These are phyloP conservation scores for Yamadazyma ubonensis DNA, from an alignment of 805 yeast genomes.

Conservation along the genomic window DNA sequence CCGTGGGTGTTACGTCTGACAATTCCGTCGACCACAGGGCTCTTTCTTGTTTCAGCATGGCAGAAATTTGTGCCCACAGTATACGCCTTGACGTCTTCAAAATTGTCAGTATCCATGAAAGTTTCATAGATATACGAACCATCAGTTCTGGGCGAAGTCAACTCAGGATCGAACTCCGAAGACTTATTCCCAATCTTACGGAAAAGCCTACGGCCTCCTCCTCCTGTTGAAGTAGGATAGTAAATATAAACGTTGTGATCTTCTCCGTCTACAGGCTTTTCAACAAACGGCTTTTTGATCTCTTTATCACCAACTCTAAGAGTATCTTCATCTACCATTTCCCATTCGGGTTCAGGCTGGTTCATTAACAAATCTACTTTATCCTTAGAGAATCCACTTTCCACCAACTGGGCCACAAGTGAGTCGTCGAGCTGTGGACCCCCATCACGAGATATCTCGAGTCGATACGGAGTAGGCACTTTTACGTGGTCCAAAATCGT, in stretches of 20 bases:
- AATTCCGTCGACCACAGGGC: constrained; percentile 99
- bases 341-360: constrained; percentile 73
- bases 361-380: constrained; percentile 65
- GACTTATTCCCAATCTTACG: constrained; percentile 96
- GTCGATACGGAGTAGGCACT: constrained; percentile 88
- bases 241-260: constrained; percentile 95
- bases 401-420: constrained; percentile 48
- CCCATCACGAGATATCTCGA: constrained; percentile 93
- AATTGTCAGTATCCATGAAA: constrained; percentile 97
- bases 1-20: constrained; percentile 97
- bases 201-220: constrained; percentile 94
- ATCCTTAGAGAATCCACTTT: constrained; percentile 32
- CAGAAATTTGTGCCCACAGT: constrained; percentile 90
- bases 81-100: constrained; percentile 97
- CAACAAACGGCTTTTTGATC: constrained; percentile 89
- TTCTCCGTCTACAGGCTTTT: constrained; percentile 98
- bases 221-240: constrained; percentile 85
- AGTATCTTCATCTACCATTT: constrained; percentile 79
- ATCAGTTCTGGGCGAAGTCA: constrained; percentile 72
- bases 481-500: constrained; percentile 70
- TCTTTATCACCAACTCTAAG: constrained; percentile 68
- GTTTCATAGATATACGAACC: constrained; percentile 92
- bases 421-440: constrained; percentile 80
- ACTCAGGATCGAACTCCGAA: constrained; percentile 87
- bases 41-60: constrained; percentile 97